phyloP scores from a whole-genome alignment of 1,284 basidiomycete genomes.

The Cryptococcus amylolentus region DNA sequence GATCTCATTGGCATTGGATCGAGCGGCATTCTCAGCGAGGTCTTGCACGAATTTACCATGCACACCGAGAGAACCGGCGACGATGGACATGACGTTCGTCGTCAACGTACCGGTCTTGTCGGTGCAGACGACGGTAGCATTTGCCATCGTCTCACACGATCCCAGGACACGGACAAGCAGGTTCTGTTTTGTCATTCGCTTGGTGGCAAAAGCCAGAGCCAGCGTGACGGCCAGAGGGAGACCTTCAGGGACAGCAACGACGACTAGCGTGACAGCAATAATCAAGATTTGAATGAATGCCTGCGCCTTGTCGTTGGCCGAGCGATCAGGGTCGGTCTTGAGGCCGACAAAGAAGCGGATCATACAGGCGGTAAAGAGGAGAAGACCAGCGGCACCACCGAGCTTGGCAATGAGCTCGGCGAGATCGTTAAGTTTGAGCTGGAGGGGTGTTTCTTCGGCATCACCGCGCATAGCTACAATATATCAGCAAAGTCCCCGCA shows the following conservation, averaged over 20 bases:
- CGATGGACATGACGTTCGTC: conserved; percentile 91
- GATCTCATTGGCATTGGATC: conserved; percentile 69
- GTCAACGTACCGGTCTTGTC: conserved; percentile 93
- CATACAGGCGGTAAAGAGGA: conserved; percentile 81
- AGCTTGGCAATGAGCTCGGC: conserved; percentile 93
- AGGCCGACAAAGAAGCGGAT: conserved; percentile 92
- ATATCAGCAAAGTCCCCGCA: not conserved
- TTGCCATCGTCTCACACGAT: conserved; percentile 98
- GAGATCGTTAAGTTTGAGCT: conserved; percentile 85
- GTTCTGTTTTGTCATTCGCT: conserved; percentile 92
- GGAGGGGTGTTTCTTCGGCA: conserved; percentile 69
- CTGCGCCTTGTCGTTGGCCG: conserved; percentile 78
- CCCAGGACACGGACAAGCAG: conserved; percentile 91
- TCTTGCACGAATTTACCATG: conserved; percentile 86
- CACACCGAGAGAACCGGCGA: conserved; percentile 89
- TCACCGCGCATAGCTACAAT: conserved; percentile 42
- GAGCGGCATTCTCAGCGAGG: conserved; percentile 68
- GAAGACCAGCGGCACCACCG: conserved; percentile 74
- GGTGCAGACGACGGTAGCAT: conserved; percentile 92
- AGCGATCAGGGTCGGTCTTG: conserved; percentile 61
- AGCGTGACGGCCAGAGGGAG: conserved; percentile 94
- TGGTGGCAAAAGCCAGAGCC: conserved; percentile 93
- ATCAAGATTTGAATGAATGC: conserved; percentile 91
- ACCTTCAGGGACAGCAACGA: conserved; percentile 96
- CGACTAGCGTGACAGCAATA: conserved; percentile 89